Conservation (phyloP, 23 red algal genomes). For the Gracilaria gracilis region DNA sequence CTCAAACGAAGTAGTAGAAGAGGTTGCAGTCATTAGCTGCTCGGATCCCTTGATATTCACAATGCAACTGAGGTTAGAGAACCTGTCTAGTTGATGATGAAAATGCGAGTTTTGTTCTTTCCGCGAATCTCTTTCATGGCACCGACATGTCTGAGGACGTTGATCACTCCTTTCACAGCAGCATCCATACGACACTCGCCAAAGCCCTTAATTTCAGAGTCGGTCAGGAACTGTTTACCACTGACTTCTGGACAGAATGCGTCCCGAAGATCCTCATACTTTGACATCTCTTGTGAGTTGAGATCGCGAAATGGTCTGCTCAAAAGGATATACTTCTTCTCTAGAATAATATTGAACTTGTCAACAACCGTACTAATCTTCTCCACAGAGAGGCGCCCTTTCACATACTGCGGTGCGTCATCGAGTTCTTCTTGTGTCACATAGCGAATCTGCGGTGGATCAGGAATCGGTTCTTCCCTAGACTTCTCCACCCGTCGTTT, state of each 20-base stretch:
- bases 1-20: slow-evolving; percentile 73
- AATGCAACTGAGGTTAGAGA: slow-evolving; percentile 2
- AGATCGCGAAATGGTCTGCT: slow-evolving; percentile 33
- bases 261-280: slow-evolving; percentile 50
- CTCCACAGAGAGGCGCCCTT: slow-evolving; percentile 50
- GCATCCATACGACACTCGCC: slow-evolving; percentile 54
- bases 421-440: slow-evolving; percentile 52
- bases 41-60: slow-evolving; percentile 75
- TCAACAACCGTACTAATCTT: slow-evolving; percentile 41
- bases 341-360: slow-evolving; percentile 25
- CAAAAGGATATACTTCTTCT: slow-evolving; percentile 49
- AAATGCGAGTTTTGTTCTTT: slow-evolving; percentile 54
- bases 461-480: neutral
- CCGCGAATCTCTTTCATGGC: slow-evolving; percentile 56
- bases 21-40: slow-evolving; percentile 50
- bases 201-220: slow-evolving; percentile 70
- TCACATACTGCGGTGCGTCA: slow-evolving; percentile 63
- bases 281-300: slow-evolving; percentile 22
- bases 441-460: slow-evolving; percentile 39
- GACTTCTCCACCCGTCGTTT: slow-evolving; percentile 3
- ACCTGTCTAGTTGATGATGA: slow-evolving; percentile 41
- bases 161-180: slow-evolving; percentile 52
- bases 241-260: slow-evolving; percentile 32
- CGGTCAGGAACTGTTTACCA: slow-evolving; percentile 45
- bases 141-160: slow-evolving; percentile 59